Conservation (phyloP, 768 basidiomycete genomes). For the Crassisporium funariophilum region DNA sequence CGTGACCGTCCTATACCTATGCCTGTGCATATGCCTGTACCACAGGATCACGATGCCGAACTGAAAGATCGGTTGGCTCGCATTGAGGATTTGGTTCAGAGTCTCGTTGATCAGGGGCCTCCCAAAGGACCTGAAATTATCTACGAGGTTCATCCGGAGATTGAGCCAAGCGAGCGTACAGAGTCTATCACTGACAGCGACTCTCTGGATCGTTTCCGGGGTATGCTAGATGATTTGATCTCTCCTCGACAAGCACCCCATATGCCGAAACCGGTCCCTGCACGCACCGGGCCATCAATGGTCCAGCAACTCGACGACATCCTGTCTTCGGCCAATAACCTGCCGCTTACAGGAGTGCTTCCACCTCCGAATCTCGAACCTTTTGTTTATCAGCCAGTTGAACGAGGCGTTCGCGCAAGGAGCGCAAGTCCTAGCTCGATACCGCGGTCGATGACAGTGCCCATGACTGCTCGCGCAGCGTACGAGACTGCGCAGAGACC, state of each 20-base stretch:
- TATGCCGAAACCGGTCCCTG: slow-evolving; percentile 48
- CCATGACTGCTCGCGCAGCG: slow-evolving; percentile 12
- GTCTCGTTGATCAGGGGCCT: slow-evolving; percentile 37
- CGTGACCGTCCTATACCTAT: slow-evolving; percentile 45
- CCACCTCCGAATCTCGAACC: slow-evolving; percentile 56
- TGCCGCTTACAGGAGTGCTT: slow-evolving; percentile 41
- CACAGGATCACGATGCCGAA: slow-evolving; percentile 40
- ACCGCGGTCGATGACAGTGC: slow-evolving; percentile 25
- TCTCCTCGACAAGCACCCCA: slow-evolving; percentile 23
- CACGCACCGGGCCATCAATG: slow-evolving; percentile 52
- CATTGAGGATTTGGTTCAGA: slow-evolving; percentile 49
- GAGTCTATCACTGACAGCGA: slow-evolving; percentile 31
- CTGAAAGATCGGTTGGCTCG: slow-evolving; percentile 42
- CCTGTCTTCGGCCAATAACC: slow-evolving; percentile 46
- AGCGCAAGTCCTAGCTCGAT: slow-evolving; percentile 39
- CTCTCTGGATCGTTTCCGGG: slow-evolving; percentile 30
- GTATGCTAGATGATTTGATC: slow-evolving; percentile 24
- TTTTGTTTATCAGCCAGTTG: slow-evolving; percentile 54
- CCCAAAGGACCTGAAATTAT: slow-evolving; percentile 25
- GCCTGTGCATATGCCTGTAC: no score
- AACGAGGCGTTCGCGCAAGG: slow-evolving; percentile 32
- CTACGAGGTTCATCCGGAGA: slow-evolving; percentile 15
- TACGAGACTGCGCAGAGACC: neutral
- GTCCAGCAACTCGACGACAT: slow-evolving; percentile 64
- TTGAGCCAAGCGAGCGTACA: slow-evolving; percentile 22